phyloP scores from a whole-genome alignment of 1,284 basidiomycete species.

The Moesziomyces parantarcticus region DNA sequence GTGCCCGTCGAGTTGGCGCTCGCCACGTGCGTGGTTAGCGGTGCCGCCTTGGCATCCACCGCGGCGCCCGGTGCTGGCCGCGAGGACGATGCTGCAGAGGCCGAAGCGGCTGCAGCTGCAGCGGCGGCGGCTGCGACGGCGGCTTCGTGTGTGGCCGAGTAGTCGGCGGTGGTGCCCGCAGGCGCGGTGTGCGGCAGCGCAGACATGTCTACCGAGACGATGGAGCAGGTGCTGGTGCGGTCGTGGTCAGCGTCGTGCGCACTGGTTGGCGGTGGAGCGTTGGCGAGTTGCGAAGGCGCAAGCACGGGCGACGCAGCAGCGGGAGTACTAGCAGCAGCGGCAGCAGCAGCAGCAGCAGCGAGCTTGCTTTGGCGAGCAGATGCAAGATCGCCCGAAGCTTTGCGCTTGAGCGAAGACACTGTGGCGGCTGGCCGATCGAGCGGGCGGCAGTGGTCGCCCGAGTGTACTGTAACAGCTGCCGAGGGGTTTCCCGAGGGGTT shows the following conservation, averaged over 20 bases:
- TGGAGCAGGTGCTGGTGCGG: conserved; percentile 5
- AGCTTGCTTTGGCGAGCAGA: conserved; percentile 19
- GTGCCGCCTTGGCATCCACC: conserved; percentile 12
- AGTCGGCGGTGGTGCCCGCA: conserved; percentile 14
- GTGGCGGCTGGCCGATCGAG: conserved; percentile 5
- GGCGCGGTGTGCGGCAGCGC: conserved; percentile 11
- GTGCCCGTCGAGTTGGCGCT: conserved; percentile 45
- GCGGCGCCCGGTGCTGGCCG: not conserved
- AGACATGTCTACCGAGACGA: conserved; percentile 24
- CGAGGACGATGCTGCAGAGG: conserved; percentile 9
- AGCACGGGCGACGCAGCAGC: conserved; percentile 10
- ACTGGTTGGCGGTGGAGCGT: not conserved
- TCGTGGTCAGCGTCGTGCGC: not conserved
- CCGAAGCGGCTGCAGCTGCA: conserved; percentile 11
- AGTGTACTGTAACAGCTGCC: not conserved
- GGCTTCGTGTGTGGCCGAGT: conserved; percentile 39
- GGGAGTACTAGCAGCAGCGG: no score
- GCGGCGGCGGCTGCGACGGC: conserved; percentile 34
- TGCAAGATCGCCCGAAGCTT: conserved; percentile 36
- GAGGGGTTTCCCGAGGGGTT: no score
- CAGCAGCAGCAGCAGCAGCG: no score
- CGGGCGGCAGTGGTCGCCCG: no score
- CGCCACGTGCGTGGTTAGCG: conserved; percentile 17
- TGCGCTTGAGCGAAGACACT: conserved; percentile 31
- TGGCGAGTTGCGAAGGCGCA: conserved; percentile 26